Conservation (phyloP, 495 filamentous ascomycete species). For the Penicillium nucicola region DNA sequence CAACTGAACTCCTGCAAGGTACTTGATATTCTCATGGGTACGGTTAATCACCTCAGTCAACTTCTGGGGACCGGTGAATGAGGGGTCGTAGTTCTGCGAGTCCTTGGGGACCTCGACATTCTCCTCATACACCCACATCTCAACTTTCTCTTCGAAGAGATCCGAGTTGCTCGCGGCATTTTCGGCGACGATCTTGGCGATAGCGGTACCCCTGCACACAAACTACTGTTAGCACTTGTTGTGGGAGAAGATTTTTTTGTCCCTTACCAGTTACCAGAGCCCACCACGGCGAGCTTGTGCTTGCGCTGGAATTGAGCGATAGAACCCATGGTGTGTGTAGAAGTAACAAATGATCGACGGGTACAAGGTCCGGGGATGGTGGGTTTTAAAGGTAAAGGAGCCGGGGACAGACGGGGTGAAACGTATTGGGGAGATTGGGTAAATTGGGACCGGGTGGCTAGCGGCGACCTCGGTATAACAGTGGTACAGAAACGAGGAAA, state of each 20-base stretch:
- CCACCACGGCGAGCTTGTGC: slow-evolving; percentile 92
- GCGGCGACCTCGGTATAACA: slow-evolving; percentile 23
- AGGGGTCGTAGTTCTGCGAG: slow-evolving; percentile 57
- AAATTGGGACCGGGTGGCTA: slow-evolving; percentile 19
- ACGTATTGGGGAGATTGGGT: slow-evolving; percentile 1
- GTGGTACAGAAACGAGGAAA: slow-evolving; percentile 16
- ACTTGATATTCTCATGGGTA: slow-evolving; percentile 95
- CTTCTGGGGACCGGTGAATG: slow-evolving; percentile 66
- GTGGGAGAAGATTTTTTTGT: neutral
- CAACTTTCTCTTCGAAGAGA: slow-evolving; percentile 81
- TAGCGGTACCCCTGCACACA: slow-evolving; percentile 76
- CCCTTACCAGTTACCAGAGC: slow-evolving; percentile 91
- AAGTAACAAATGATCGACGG: slow-evolving; percentile 21
- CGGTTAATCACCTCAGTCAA: slow-evolving; percentile 89
- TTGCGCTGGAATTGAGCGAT: slow-evolving; percentile 54
- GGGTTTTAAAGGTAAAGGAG: slow-evolving; percentile 20
- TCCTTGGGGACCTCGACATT: slow-evolving; percentile 68
- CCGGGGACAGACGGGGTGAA: slow-evolving; percentile 19
- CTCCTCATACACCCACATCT: slow-evolving; percentile 98
- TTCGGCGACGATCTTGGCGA: slow-evolving; percentile 95
- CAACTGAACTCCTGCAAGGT: slow-evolving; percentile 81
- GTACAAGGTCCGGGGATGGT: slow-evolving; percentile 11
- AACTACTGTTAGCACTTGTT: slow-evolving; percentile 1
- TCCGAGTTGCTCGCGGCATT: slow-evolving; percentile 74
- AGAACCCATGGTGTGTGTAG: slow-evolving; percentile 38